Evolutionary conservation across 164 flowering plant genomes (phyloP).

Genomic region (Litsea cubeba): DNA sequence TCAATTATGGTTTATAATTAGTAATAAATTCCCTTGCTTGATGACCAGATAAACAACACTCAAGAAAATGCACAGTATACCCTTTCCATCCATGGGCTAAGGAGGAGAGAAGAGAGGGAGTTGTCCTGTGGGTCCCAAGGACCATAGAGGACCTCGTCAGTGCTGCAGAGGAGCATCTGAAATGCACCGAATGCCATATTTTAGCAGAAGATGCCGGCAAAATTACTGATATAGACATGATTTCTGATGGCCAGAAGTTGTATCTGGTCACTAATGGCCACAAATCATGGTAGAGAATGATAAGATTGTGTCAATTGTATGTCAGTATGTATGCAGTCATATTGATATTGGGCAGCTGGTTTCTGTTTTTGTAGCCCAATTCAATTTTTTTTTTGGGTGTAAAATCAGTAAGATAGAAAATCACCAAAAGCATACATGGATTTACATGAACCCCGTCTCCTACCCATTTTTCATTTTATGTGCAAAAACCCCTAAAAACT

Average conservation of each 20-base stretch:
- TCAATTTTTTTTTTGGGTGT: too few species aligned
- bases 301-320: not conserved
- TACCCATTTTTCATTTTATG: too few species aligned
- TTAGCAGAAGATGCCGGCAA: slow-evolving; percentile 77
- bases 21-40: not conserved
- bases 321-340: not conserved
- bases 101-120: slow-evolving; percentile 51
- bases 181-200: slow-evolving; percentile 31
- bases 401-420: too few species aligned
- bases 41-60: slow-evolving; percentile 24
- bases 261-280: slow-evolving; percentile 25
- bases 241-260: slow-evolving; percentile 70
- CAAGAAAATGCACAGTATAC: slow-evolving; percentile 68
- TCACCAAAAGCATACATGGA: too few species aligned
- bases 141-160: slow-evolving; percentile 61
- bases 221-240: slow-evolving; percentile 67
- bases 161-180: slow-evolving; percentile 40
- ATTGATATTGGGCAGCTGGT: not conserved
- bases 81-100: slow-evolving; percentile 84
- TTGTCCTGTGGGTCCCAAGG: slow-evolving; percentile 67
- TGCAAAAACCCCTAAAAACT: too few species aligned
- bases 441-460: too few species aligned
- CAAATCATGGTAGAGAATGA: not conserved
- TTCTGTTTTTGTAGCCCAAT: not conserved
- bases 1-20: too few species aligned